Conservation (phyloP, 768 basidiomycete genomes). For the Lactifluus hygrophoroides region DNA sequence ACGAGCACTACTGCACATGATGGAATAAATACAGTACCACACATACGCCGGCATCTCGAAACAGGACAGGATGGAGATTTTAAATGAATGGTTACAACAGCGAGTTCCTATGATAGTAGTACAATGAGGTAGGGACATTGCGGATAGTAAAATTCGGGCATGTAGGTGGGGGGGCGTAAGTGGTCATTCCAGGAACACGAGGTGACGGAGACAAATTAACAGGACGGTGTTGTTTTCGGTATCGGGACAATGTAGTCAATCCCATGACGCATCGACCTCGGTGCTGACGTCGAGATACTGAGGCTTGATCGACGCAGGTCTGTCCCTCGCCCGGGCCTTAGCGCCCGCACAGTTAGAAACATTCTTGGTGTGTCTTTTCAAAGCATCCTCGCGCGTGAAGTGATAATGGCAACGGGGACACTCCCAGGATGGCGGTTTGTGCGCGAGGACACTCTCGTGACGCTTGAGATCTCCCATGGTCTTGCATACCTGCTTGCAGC, state of each 20-base stretch:
- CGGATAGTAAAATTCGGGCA: background rate
- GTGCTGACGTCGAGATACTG: background rate
- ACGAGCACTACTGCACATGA: background rate
- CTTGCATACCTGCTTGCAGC: constrained; percentile 19
- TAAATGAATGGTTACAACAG: background rate
- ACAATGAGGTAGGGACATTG: background rate
- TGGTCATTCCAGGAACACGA: background rate
- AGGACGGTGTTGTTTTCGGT: too few relatives aligned
- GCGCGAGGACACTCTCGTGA: constrained; percentile 14
- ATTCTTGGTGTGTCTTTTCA: constrained; percentile 18
- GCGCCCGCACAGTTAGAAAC: constrained; percentile 3
- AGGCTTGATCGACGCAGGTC: background rate
- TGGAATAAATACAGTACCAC: background rate
- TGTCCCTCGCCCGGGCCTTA: background rate
- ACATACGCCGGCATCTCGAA: background rate
- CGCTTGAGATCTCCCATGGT: constrained; percentile 18
- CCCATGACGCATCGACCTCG: background rate
- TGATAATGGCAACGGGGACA: constrained; percentile 12
- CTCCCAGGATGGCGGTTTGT: constrained; percentile 8
- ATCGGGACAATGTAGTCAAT: background rate
- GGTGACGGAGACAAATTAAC: background rate
- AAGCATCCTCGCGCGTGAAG: constrained; percentile 19
- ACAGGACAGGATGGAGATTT: background rate
- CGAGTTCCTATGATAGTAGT: background rate
- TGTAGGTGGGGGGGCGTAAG: background rate